Conservation (phyloP, 176 grass and related monocot species). For the Aegilops tauschii region DNA sequence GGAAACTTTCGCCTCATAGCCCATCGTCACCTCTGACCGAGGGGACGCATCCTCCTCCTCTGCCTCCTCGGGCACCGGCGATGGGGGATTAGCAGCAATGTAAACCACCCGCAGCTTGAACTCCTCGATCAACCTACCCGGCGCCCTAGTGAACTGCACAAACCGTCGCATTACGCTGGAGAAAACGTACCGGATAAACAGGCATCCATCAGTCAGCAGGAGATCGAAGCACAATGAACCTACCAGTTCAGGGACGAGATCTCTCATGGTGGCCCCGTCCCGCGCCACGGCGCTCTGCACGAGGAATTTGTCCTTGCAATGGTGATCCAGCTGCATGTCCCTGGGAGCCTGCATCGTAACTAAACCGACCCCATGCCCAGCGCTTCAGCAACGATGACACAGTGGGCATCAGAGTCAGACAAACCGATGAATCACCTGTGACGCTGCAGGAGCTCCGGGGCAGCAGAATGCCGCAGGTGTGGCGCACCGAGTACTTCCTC, state of each 20-base stretch:
- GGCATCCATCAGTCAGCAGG: background rate
- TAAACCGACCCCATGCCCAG: constrained; percentile 3
- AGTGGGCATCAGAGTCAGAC: background rate
- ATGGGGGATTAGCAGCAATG: constrained; percentile 84
- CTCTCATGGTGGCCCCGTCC: constrained; percentile 45
- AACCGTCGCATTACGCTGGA: background rate
- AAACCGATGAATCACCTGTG: constrained; percentile 42
- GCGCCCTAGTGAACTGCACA: constrained; percentile 64
- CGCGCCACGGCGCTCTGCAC: constrained; percentile 66
- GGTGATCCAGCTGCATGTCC: constrained; percentile 60
- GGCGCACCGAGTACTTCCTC: constrained; percentile 77
- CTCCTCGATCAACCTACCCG: constrained; percentile 72
- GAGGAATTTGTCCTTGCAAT: constrained; percentile 95
- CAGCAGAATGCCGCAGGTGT: constrained; percentile 60
- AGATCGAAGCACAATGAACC: background rate
- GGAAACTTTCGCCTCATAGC: constrained; percentile 32
- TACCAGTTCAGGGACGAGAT: constrained; percentile 55
- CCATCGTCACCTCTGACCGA: constrained; percentile 21
- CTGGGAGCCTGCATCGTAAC: constrained; percentile 76
- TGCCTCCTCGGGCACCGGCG: constrained; percentile 83
- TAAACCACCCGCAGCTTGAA: constrained; percentile 82
- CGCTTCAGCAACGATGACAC: background rate
- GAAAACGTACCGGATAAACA: background rate
- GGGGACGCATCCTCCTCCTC: constrained; percentile 61
- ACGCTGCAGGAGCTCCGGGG: constrained; percentile 57